Percentiles rank a stretch among this genome's conserved stretches.
phyloP scores from a whole-genome alignment of 305 asterid genomes.

The Andrographis paniculata region DNA sequence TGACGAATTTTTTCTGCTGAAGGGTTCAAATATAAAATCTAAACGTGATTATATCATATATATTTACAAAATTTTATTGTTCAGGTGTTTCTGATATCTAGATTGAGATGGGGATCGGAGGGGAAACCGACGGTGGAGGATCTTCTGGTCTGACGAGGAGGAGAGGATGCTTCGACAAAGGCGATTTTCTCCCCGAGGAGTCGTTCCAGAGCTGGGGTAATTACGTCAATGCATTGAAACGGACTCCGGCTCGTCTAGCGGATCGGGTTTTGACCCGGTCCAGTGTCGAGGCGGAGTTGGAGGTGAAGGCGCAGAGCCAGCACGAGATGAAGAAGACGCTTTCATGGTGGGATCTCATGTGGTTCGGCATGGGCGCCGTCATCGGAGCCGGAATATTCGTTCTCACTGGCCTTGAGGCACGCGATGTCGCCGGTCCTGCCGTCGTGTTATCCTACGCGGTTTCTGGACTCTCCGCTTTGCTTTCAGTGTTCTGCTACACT shows the following conservation, averaged over 20 bases:
- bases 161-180: constrained; percentile 47
- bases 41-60: neutral
- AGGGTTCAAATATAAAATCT: neutral
- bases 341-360: constrained; percentile 77
- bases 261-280: constrained; percentile 63
- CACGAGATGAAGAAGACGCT: constrained; percentile 68
- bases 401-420: constrained; percentile 68
- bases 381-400: constrained; percentile 86
- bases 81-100: neutral
- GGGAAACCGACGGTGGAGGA: constrained; percentile 18
- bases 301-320: constrained; percentile 48
- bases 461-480: constrained; percentile 70
- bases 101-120: constrained; percentile 28
- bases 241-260: constrained; percentile 42
- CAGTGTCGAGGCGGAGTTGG: constrained; percentile 39
- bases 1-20: neutral
- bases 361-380: constrained; percentile 91
- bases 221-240: constrained; percentile 41
- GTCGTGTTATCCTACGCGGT: constrained; percentile 60
- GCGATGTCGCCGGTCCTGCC: constrained; percentile 57
- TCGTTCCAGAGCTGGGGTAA: constrained; percentile 71
- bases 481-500: constrained; percentile 70
- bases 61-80: neutral
- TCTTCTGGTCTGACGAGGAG: constrained; percentile 24
- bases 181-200: constrained; percentile 83